Base-by-base conservation (phyloP, 176 grass and related monocot genomes). In the Alopecurus myosuroides region DNA sequence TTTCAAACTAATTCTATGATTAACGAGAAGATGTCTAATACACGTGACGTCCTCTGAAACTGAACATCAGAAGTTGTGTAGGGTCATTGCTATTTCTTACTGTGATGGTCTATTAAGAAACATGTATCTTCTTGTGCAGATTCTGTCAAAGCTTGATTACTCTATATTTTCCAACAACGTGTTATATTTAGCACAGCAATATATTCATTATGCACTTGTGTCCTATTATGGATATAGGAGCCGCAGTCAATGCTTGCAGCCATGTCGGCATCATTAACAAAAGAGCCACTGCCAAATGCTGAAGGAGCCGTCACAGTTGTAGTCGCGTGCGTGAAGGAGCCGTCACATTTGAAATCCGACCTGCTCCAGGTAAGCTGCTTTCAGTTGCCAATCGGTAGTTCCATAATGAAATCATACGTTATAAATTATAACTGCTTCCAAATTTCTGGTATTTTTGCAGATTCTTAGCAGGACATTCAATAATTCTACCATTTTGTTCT, bases 201-300 rank as follows among this genome's bases (percentile, higher is more conserved):
- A 2, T 19, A 65, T 55, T 76, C 14, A 56, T 45, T 67, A 29
- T 85, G 17, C 53, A 52, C 58, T 82, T 13, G 17, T 70, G 51
- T 14, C 53, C 7, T 64, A 36, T 11, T 15, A 19, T 72, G 79
- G 25, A 52, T 84, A 84, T 81, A 98, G 93, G 97, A 98, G 76
- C 82, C 92, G 57, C 88, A 98, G 84, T 92, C 87, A n/a, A 87
- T 86, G 77, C 91, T 98, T 81, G 77, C 85, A 81, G 93, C 87
- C 80, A 95, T 95, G 89, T 77, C 92, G 90, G 89, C 74, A 17
- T 90, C 89, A 46, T 66, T 98, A 75, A 93, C 97, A 17, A 84
- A 89, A 20, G n/a, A n/a, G n/a, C n/a, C n/a, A n/a, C n/a, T n/a
- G n/a, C n/a, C n/a, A n/a, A n/a, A n/a, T n/a, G n/a, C n/a, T n/a